phyloP scores from a whole-genome alignment of 2,329 filamentous ascomycete genomes.

The Zasmidium citrigriseum region DNA sequence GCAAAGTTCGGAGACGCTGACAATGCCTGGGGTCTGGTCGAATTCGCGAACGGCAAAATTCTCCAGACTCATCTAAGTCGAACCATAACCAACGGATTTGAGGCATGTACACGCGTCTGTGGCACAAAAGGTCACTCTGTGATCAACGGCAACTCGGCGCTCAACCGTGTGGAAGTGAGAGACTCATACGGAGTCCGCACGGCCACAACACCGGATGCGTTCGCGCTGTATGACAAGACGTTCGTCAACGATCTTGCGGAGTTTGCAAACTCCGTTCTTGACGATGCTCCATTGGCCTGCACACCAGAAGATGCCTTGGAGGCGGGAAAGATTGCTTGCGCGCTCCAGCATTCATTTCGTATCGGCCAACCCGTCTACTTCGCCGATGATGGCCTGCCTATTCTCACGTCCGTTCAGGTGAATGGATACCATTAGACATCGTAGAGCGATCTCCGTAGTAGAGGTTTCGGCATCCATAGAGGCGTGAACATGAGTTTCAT shows the following conservation, averaged over 20 bases:
- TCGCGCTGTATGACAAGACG: not conserved
- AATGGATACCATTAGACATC: no score
- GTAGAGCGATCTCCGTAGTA: no score
- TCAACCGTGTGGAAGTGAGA: not conserved
- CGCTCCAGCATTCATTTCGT: no score
- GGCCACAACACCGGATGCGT: not conserved
- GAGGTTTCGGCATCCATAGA: no score
- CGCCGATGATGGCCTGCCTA: no score
- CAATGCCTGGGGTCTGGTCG: constrained; percentile 7
- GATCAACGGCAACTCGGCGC: not conserved
- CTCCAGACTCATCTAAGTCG: not conserved
- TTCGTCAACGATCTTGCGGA: not conserved
- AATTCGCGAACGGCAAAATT: constrained; percentile 6
- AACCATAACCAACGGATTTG: constrained; percentile 5
- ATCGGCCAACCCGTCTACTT: no score
- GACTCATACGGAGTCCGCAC: not conserved
- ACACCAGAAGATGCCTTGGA: no score
- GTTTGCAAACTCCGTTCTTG: not conserved
- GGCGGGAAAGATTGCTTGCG: no score
- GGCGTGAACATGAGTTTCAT: no score
- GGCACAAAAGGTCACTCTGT: not conserved
- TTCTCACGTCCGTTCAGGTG: no score
- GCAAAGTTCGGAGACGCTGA: constrained; percentile 1
- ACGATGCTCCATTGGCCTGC: no score
- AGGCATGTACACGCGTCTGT: not conserved